Evolutionary conservation across 2,329 filamentous ascomycete species (phyloP).

Genomic region (Penicillium sp.): DNA sequence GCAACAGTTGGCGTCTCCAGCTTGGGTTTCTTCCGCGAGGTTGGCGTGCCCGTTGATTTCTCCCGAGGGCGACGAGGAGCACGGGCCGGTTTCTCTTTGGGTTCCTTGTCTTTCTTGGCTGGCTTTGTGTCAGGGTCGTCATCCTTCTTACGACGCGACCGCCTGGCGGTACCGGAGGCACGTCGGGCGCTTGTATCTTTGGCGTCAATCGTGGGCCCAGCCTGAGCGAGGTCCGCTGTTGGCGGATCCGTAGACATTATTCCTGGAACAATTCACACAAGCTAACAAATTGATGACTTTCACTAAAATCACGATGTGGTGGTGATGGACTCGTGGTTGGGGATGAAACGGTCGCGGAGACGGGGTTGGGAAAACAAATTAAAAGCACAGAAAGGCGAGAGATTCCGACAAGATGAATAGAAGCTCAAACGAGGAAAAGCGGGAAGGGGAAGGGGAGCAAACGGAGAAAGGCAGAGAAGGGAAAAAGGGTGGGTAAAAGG

Average conservation of each 20-base stretch:
- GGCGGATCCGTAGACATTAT: conserved; percentile 37
- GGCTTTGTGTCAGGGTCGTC: conserved; percentile 31
- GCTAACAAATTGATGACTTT: conserved; percentile 19
- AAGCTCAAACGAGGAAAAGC: conserved; percentile 1
- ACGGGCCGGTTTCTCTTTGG: conserved; percentile 27
- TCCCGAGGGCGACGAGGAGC: conserved; percentile 37
- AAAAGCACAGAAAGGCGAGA: conserved; percentile 12
- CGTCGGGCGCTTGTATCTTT: conserved; percentile 35
- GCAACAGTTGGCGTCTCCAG: conserved; percentile 33
- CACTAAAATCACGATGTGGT: conserved; percentile 12
- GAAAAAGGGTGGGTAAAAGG: conserved; percentile 10
- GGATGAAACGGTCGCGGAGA: conserved; percentile 14
- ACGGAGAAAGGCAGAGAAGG: conserved; percentile 16
- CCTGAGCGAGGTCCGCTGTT: conserved; percentile 24
- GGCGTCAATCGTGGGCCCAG: conserved; percentile 26
- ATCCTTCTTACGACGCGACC: conserved; percentile 47
- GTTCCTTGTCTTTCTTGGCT: conserved; percentile 32
- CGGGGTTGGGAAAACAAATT: conserved; percentile 4
- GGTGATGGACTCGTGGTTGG: conserved; percentile 11
- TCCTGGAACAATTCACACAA: conserved; percentile 1
- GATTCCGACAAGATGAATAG: conserved; percentile 8
- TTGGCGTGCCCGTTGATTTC: conserved; percentile 34
- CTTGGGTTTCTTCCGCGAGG: conserved; percentile 52
- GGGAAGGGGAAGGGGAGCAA: conserved; percentile 12
- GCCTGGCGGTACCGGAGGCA: conserved; percentile 30